Evolutionary conservation across 169 alveolate genomes (phyloP).

Genomic region (Plasmodium relictum): DNA sequence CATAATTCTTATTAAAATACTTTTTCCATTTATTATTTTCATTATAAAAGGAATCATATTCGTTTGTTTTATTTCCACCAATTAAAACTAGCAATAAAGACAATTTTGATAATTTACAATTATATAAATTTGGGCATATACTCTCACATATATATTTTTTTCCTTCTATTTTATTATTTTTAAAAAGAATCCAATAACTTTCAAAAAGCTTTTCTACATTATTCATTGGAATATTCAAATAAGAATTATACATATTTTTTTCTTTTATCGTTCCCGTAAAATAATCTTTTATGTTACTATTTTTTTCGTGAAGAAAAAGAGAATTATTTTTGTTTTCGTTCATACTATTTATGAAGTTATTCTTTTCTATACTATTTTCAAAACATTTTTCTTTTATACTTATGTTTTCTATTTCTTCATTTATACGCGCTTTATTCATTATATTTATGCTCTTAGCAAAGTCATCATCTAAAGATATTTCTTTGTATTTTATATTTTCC

Average conservation of each 20-base stretch:
- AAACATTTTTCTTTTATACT: constrained; percentile 5
- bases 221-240: neutral
- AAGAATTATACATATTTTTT: neutral
- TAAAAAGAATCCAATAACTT: constrained; percentile 60
- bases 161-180: constrained; percentile 63
- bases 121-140: constrained; percentile 68
- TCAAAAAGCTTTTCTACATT: constrained; percentile 25
- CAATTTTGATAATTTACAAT: constrained; percentile 60
- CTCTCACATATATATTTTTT: constrained; percentile 67
- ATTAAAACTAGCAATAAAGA: constrained; percentile 47
- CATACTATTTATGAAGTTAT: neutral
- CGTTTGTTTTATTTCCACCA: constrained; percentile 59
- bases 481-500: constrained; percentile 27
- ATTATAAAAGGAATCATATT: constrained; percentile 52
- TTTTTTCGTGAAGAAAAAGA: neutral
- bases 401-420: constrained; percentile 19
- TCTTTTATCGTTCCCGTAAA: neutral
- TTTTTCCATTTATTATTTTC: constrained; percentile 66
- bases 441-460: constrained; percentile 71
- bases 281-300: neutral
- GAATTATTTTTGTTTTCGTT: neutral
- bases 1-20: constrained; percentile 15
- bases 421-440: constrained; percentile 19
- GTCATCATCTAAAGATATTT: constrained; percentile 43
- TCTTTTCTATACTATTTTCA: neutral